These are phyloP conservation scores for Diaporthe humulicola DNA, from an alignment of 2,329 filamentous ascomycete genomes.

Conservation along the genomic window DNA sequence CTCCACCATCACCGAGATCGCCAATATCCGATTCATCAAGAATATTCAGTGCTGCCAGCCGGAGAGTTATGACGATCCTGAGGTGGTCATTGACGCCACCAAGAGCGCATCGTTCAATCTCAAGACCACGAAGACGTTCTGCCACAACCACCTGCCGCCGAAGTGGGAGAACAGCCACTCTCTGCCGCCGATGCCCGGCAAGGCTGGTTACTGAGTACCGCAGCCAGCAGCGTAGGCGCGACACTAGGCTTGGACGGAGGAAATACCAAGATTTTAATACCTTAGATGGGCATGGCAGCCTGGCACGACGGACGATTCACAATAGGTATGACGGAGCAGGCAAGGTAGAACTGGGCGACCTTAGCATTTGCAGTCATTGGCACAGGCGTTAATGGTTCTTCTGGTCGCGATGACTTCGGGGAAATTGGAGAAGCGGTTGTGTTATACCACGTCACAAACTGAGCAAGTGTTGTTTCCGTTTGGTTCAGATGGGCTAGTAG, in stretches of 20 bases:
- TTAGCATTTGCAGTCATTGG: constrained; percentile 26
- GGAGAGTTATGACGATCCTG: constrained; percentile 76
- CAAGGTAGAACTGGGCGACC: constrained; percentile 11
- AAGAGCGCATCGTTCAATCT: constrained; percentile 64
- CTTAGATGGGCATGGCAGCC: neutral
- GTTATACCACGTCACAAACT: constrained; percentile 3
- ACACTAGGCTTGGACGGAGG: neutral
- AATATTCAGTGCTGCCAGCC: constrained; percentile 83
- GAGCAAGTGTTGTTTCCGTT: constrained; percentile 10
- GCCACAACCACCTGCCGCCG: constrained; percentile 69
- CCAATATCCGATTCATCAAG: constrained; percentile 80
- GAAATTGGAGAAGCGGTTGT: constrained; percentile 1
- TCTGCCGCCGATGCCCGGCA: constrained; percentile 62
- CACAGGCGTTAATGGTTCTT: constrained; percentile 23
- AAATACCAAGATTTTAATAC: neutral
- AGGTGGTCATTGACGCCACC: constrained; percentile 72
- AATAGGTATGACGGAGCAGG: neutral
- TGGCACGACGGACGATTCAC: neutral
- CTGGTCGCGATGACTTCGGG: neutral
- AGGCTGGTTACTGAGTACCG: constrained; percentile 62
- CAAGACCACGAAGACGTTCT: constrained; percentile 65
- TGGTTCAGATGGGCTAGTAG: constrained; percentile 9
- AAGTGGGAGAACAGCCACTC: constrained; percentile 61
- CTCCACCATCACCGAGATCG: constrained; percentile 76
- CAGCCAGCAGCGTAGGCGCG: too few relatives aligned